These are phyloP conservation scores for Catunica adiposa DNA, from an alignment of 2,329 filamentous ascomycete genomes.

Conservation along the genomic window DNA sequence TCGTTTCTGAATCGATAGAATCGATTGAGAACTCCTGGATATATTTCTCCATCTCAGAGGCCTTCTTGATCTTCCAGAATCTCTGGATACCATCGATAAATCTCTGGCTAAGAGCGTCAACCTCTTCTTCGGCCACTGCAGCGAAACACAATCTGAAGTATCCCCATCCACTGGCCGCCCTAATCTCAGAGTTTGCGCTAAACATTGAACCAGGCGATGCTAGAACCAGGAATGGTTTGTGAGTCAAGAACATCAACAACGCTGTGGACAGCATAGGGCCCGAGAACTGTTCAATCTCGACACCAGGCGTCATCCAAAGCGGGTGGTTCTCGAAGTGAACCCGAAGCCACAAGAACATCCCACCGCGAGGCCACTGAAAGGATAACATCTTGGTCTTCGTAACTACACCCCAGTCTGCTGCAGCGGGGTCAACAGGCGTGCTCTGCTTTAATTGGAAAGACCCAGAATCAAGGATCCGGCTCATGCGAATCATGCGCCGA, in stretches of 20 bases:
- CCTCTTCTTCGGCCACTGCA: constrained; percentile 55
- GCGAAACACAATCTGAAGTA: constrained; percentile 74
- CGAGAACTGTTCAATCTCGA: constrained; percentile 28
- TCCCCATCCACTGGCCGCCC: constrained; percentile 43
- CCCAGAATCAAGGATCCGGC: constrained; percentile 51
- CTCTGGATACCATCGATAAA: constrained; percentile 52
- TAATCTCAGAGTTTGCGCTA: constrained; percentile 45
- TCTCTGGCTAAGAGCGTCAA: constrained; percentile 43
- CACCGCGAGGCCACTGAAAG: constrained; percentile 66
- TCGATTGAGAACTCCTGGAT: constrained; percentile 23
- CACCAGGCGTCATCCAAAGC: constrained; percentile 31
- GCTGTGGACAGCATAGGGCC: constrained; percentile 42
- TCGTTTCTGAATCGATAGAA: constrained; percentile 11
- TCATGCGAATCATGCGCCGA: constrained; percentile 69
- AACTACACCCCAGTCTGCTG: constrained; percentile 56
- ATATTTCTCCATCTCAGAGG: constrained; percentile 47
- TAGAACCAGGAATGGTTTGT: constrained; percentile 52
- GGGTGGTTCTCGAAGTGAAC: constrained; percentile 59
- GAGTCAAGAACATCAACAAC: constrained; percentile 55
- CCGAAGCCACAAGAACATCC: constrained; percentile 83
- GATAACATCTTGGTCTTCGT: constrained; percentile 58
- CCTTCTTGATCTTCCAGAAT: constrained; percentile 63
- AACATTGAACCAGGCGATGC: constrained; percentile 60
- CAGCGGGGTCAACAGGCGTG: constrained; percentile 26
- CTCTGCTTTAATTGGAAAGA: constrained; percentile 47